Evolutionary conservation across 2,329 filamentous ascomycete genomes (phyloP), one percentile per base, ranked within the genome.

Genomic region (Laburnicola sp.): DNA sequence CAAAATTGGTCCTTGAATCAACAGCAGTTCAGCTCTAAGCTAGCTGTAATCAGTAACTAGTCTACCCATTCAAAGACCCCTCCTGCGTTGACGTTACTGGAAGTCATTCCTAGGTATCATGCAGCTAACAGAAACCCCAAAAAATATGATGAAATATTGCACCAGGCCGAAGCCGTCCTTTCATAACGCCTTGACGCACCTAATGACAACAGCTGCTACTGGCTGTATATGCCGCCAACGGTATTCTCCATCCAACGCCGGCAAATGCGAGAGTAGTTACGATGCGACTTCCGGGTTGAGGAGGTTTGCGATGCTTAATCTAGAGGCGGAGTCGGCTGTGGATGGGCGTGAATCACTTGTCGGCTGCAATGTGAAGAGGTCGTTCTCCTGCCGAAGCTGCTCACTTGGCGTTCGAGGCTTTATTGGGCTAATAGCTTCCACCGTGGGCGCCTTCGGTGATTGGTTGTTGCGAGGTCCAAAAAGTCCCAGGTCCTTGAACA

Each of bases 381-480:
- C 53, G 36, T 53, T 36, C 47, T 68, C 64, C 21, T 66, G 58
- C 8, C 54, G 58, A 8, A 68, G 49, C 48, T 69, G 66, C 52
- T 65, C 59, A 50, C 57, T 63, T 35, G 65, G 57, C 21, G 65
- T 66, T 22, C 64, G 62, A n/a, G 56, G 48, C 48, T 66, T 69
- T 32, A 56, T 49, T 2, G 66, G 66, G 21, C 67, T 71, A 28
- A 70, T 65, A 16, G 54, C 48, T 39, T 70, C 68, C 3, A 70
- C 35, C n/a, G 54, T 48, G 35, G 68, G 68, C 2, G 65, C 62
- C 25, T 60, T 53, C 6, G 64, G 64, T 2, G 62, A 63, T 10
- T 63, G 58, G 30, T 74, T 73, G 59, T 67, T 68, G 25, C 69
- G 66, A n/a, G 54, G 49, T 32, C 69, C 66, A 5, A 59, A 59